A percentile compares a stretch with the other conserved stretches of the same genome.
phyloP scores from a whole-genome alignment of 352 stramenopile species.

The Thraustochytrium striatum region DNA sequence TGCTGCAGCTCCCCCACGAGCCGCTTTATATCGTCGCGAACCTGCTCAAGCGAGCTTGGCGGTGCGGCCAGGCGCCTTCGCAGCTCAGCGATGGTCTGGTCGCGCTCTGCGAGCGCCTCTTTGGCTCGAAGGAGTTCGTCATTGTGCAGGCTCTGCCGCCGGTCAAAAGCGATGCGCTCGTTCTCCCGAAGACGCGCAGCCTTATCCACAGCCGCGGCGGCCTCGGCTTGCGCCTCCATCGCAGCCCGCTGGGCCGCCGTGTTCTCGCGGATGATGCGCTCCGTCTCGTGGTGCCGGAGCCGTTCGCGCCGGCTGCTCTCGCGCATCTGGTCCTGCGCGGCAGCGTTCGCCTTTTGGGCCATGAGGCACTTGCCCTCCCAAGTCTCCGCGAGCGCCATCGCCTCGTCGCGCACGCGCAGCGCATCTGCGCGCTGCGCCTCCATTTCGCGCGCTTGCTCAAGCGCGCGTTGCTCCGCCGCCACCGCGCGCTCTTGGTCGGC shows the following conservation, averaged over 20 bases:
- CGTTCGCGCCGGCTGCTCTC: background rate
- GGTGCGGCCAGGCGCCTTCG: background rate
- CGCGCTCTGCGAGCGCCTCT: background rate
- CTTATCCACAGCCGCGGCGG: background rate
- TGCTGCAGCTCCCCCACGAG: background rate
- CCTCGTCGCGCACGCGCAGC: background rate
- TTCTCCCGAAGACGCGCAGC: background rate
- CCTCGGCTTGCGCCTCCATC: background rate
- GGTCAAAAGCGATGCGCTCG: background rate
- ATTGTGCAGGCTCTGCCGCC: background rate
- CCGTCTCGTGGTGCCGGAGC: background rate
- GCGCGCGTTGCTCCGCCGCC: too few relatives aligned
- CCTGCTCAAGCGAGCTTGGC: background rate
- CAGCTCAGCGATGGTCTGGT: background rate
- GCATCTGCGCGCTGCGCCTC: background rate
- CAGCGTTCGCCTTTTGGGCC: background rate
- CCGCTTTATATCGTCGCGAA: slow-evolving; percentile 25
- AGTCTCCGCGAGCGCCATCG: background rate
- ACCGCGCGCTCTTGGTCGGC: too few relatives aligned
- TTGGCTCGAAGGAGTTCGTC: background rate
- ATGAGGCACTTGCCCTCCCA: background rate
- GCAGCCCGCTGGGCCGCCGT: background rate
- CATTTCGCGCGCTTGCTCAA: too few relatives aligned
- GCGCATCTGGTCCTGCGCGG: background rate
- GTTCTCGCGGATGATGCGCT: background rate